These are phyloP conservation scores for Tolypocladium capitatum DNA, from an alignment of 2,329 filamentous ascomycete species.

Conservation along the genomic window DNA sequence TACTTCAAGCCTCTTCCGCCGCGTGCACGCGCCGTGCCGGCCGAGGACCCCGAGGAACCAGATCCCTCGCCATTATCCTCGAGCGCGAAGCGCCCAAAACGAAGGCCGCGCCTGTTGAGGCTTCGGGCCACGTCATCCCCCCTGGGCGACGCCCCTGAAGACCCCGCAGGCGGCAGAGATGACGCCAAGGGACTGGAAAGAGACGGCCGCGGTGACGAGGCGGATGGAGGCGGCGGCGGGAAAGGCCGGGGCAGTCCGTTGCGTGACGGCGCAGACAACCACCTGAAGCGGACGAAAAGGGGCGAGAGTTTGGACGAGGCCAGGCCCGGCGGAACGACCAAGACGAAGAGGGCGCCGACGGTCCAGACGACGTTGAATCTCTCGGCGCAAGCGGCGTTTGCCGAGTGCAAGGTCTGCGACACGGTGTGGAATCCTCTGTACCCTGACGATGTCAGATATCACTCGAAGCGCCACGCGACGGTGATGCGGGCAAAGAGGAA, in stretches of 20 bases:
- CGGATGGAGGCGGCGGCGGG: neutral
- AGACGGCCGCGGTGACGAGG: neutral
- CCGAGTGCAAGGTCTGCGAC: constrained; percentile 28
- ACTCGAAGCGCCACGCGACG: constrained; percentile 24
- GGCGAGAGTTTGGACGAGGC: neutral
- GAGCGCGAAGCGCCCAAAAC: constrained; percentile 2
- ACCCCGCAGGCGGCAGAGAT: neutral
- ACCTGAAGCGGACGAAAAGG: neutral
- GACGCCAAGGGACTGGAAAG: neutral
- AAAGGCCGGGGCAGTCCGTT: neutral
- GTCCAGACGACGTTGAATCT: constrained; percentile 32
- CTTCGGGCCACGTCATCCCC: constrained; percentile 12
- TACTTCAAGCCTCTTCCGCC: constrained; percentile 25
- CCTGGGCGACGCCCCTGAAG: constrained; percentile 2
- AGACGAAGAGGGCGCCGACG: constrained; percentile 5
- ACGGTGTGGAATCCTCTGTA: constrained; percentile 31
- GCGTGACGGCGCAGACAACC: neutral
- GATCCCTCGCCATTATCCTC: constrained; percentile 7
- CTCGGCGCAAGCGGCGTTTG: constrained; percentile 26
- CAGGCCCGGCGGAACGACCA: neutral
- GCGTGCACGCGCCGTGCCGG: neutral
- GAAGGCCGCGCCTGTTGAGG: constrained; percentile 15
- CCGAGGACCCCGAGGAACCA: neutral
- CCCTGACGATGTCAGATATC: constrained; percentile 29
- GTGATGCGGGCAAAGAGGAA: constrained; percentile 16